These are phyloP conservation scores for Rugosomyces carneus DNA, from an alignment of 1,284 basidiomycete genomes.

Conservation along the genomic window DNA sequence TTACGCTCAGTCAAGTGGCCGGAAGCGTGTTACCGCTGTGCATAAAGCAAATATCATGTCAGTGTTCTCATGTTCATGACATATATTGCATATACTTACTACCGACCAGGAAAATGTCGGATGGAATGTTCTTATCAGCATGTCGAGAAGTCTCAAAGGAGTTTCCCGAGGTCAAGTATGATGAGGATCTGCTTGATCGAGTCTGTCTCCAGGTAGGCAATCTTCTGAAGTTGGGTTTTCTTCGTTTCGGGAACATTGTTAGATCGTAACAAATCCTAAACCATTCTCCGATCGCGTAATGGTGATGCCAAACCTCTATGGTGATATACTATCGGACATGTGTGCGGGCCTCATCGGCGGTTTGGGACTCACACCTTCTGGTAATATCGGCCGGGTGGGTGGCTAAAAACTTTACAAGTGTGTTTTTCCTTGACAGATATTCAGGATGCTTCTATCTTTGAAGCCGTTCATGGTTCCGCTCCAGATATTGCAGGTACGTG, in stretches of 20 bases:
- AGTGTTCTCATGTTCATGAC: constrained; percentile 19
- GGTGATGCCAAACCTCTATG: constrained; percentile 99
- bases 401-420: background rate
- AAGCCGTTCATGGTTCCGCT: constrained; percentile 97
- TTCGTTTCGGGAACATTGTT: constrained; percentile 4
- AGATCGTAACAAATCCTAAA: constrained; percentile 89
- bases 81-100: background rate
- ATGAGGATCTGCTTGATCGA: constrained; percentile 96
- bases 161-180: constrained; percentile 91
- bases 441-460: constrained; percentile 97
- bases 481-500: constrained; percentile 74
- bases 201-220: constrained; percentile 81
- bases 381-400: constrained; percentile 90
- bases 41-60: constrained; percentile 99
- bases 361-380: constrained; percentile 95
- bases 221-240: background rate
- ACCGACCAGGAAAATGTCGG: constrained; percentile 87
- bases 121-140: constrained; percentile 98
- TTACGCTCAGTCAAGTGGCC: constrained; percentile 85
- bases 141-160: constrained; percentile 96
- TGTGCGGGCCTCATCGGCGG: constrained; percentile 98
- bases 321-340: constrained; percentile 98
- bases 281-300: constrained; percentile 97
- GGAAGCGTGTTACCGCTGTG: constrained; percentile 94
- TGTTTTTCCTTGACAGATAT: background rate